Percentiles rank a stretch among this genome's conserved stretches.
These are phyloP conservation scores for Xylariaceae sp. DNA, from an alignment of 2,329 filamentous ascomycete species.

Conservation along the genomic window DNA sequence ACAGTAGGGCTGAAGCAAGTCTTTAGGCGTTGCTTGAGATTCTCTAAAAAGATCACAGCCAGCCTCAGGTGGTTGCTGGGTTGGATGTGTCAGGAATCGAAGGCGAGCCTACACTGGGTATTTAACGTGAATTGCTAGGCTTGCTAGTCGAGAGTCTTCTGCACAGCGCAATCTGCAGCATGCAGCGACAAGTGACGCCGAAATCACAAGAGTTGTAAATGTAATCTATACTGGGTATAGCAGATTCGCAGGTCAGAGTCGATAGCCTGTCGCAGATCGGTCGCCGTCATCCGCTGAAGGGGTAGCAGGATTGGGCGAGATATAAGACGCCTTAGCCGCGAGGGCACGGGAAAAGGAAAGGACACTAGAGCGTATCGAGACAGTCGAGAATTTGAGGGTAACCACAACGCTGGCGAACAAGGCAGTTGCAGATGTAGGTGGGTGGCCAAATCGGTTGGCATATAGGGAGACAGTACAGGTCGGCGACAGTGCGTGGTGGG, in stretches of 20 bases:
- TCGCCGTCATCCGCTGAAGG: conserved; percentile 7
- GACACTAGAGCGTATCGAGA: neutral
- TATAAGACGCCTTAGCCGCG: neutral
- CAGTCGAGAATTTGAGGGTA: neutral
- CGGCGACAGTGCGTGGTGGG: conserved; percentile 30
- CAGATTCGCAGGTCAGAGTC: neutral
- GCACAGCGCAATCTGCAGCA: neutral
- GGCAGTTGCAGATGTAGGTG: neutral
- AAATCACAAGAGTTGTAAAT: conserved; percentile 10
- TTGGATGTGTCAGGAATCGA: conserved; percentile 2
- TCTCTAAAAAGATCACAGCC: neutral
- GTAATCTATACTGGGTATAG: conserved; percentile 1
- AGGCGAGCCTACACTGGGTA: neutral
- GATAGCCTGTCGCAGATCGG: neutral
- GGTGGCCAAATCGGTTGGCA: conserved; percentile 8
- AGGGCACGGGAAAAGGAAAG: neutral
- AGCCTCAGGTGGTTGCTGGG: conserved; percentile 9
- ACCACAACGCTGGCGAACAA: conserved; percentile 1
- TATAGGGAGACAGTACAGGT: conserved; percentile 17
- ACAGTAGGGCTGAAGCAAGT: neutral
- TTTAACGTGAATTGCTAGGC: neutral
- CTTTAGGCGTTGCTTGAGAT: neutral
- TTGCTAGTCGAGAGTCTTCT: neutral
- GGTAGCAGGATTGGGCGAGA: neutral
- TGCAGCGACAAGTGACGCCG: neutral